These are phyloP conservation scores for Chrysoporthe puriensis DNA, from an alignment of 2,329 filamentous ascomycete genomes.

Conservation along the genomic window DNA sequence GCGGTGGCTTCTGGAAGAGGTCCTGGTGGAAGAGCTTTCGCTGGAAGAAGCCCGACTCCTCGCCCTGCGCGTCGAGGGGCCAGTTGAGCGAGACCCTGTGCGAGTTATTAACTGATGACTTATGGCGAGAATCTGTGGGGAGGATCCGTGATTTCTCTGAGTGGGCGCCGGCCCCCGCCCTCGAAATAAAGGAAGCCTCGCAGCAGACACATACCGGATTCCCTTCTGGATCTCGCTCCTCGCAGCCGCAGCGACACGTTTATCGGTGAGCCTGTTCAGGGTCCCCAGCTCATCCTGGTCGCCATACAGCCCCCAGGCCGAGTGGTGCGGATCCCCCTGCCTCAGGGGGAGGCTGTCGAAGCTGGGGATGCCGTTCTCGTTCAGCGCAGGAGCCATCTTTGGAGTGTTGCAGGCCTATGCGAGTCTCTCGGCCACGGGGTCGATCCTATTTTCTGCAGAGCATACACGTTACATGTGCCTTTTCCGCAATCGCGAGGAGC, in stretches of 20 bases:
- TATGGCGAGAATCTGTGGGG: too few species aligned
- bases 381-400: conserved; percentile 36
- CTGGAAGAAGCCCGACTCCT: conserved; percentile 55
- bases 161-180: too few species aligned
- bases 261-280: conserved; percentile 62
- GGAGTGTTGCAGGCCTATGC: conserved; percentile 13
- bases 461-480: not conserved
- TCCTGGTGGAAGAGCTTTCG: conserved; percentile 59
- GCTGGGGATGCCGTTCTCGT: conserved; percentile 48
- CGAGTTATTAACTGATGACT: not conserved
- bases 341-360: conserved; percentile 53
- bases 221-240: conserved; percentile 59
- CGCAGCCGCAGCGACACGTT: conserved; percentile 54
- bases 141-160: too few species aligned
- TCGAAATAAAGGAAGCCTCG: too few species aligned
- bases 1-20: conserved; percentile 54
- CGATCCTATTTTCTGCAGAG: not conserved
- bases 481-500: too few species aligned
- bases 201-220: conserved; percentile 40
- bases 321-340: conserved; percentile 48
- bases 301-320: conserved; percentile 57
- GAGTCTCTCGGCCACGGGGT: conserved; percentile 11
- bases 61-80: conserved; percentile 57
- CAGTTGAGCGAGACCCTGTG: conserved; percentile 63
- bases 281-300: conserved; percentile 61